A percentile compares a stretch with the other conserved stretches of the same genome.
These are phyloP conservation scores for Ramaria sp. DNA, from an alignment of 768 basidiomycete species.

Conservation along the genomic window DNA sequence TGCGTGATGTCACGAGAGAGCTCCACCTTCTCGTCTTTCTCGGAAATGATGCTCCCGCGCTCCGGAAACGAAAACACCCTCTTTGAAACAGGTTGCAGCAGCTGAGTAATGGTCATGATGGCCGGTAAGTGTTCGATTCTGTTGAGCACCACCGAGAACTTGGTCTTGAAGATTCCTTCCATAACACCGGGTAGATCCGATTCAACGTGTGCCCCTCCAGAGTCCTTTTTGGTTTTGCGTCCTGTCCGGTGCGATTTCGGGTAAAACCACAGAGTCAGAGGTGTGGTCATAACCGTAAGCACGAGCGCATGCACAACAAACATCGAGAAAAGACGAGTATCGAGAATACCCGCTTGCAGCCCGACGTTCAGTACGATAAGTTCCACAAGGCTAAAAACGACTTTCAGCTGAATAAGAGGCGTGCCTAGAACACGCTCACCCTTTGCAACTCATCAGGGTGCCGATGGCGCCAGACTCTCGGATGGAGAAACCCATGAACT, in stretches of 20 bases:
- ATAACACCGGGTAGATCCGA: constrained; percentile 2
- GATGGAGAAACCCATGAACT: constrained; percentile 48
- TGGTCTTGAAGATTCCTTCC: constrained; percentile 35
- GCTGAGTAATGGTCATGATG: constrained; percentile 71
- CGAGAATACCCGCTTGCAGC: constrained; percentile 51
- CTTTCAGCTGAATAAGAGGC: background rate
- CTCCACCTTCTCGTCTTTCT: constrained; percentile 1
- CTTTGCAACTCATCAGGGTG: constrained; percentile 84
- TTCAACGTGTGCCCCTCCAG: constrained; percentile 13
- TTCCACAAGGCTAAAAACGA: constrained; percentile 50
- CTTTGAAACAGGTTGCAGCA: constrained; percentile 36
- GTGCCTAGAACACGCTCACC: constrained; percentile 30
- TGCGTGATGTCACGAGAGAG: constrained; percentile 2
- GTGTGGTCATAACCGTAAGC: constrained; percentile 77
- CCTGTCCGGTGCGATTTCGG: constrained; percentile 47
- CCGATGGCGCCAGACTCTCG: constrained; percentile 82
- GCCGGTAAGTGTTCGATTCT: constrained; percentile 73
- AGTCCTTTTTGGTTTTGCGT: constrained; percentile 10
- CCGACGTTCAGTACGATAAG: constrained; percentile 90
- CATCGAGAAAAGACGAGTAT: constrained; percentile 72
- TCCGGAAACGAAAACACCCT: constrained; percentile 6
- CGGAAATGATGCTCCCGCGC: constrained; percentile 16
- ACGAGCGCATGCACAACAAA: constrained; percentile 73
- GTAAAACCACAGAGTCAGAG: constrained; percentile 69
- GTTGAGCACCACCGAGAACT: constrained; percentile 68